Conservation (phyloP, 2,329 filamentous ascomycete species). For the Pseudogymnoascus sp. region DNA sequence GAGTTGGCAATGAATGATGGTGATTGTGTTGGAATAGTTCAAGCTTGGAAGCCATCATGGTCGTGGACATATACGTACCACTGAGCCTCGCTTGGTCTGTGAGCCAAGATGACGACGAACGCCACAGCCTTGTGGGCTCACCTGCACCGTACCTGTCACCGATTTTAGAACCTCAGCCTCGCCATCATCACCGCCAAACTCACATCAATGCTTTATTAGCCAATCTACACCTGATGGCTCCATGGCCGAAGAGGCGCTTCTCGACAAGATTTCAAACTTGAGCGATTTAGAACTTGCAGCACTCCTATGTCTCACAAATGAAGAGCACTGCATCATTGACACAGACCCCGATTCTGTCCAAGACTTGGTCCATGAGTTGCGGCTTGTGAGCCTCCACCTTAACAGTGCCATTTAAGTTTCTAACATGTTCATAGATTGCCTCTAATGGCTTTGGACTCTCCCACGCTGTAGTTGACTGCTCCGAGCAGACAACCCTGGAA, state of each 20-base stretch:
- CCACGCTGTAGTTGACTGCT: slow-evolving; percentile 64
- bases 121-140: not conserved
- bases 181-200: slow-evolving; percentile 1
- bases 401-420: not conserved
- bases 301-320: slow-evolving; percentile 69
- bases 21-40: not conserved
- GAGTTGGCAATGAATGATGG: slow-evolving; percentile 2
- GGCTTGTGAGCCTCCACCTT: slow-evolving; percentile 43
- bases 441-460: slow-evolving; percentile 64
- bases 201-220: not conserved
- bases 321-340: slow-evolving; percentile 84
- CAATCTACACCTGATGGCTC: slow-evolving; percentile 15
- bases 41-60: not conserved
- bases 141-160: not conserved
- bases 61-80: slow-evolving; percentile 5
- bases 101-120: not conserved
- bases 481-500: slow-evolving; percentile 64
- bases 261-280: slow-evolving; percentile 65
- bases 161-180: slow-evolving; percentile 1
- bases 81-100: slow-evolving; percentile 5
- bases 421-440: slow-evolving; percentile 45
- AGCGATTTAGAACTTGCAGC: slow-evolving; percentile 83
- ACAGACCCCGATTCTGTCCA: slow-evolving; percentile 54
- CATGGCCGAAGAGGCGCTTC: slow-evolving; percentile 56
- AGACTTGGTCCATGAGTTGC: slow-evolving; percentile 64